phyloP scores from a whole-genome alignment of 805 yeast genomes.

The Starmera dryadoides region DNA sequence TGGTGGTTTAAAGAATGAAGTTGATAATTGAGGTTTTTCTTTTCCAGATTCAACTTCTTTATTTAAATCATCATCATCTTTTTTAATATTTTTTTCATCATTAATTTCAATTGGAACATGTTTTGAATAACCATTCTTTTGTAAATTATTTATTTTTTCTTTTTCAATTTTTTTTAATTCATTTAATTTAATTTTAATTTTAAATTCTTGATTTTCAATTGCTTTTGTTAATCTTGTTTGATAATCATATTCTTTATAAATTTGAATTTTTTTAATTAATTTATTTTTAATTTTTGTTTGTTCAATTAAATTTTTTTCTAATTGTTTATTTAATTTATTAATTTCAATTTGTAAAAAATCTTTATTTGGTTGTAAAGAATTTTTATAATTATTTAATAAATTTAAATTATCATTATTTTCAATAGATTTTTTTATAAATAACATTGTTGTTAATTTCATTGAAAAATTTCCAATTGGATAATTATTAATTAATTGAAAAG shows the following conservation, averaged over 20 bases:
- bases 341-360: background rate
- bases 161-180: background rate
- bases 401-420: no score
- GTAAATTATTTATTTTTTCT: background rate
- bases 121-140: background rate
- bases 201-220: background rate
- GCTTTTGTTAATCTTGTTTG: background rate
- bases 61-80: background rate
- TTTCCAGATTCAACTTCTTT: background rate
- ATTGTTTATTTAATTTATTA: no score
- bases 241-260: background rate
- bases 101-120: background rate
- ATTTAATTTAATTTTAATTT: no score
- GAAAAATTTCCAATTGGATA: background rate
- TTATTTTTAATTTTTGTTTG: background rate
- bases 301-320: background rate
- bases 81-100: background rate
- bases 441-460: background rate
- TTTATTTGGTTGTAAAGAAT: no score
- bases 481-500: no score
- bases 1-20: background rate
- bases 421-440: no score
- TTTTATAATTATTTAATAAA: no score
- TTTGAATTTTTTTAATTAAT: no score
- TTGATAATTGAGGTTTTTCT: background rate